phyloP scores from a whole-genome alignment of 2,329 filamentous ascomycete species.

The Arthrobotrys iridis region DNA sequence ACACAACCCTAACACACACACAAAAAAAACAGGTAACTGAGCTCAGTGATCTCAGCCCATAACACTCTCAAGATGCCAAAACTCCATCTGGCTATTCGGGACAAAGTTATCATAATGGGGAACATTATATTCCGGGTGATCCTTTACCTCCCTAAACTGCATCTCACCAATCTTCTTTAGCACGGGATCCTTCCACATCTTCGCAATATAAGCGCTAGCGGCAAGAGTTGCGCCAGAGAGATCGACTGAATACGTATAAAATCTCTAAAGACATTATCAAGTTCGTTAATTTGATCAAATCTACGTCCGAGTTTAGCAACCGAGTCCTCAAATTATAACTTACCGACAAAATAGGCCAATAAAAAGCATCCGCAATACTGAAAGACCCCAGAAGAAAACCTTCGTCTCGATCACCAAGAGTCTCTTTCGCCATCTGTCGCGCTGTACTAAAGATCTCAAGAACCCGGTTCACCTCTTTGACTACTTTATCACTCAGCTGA shows the following conservation, averaged over 20 bases:
- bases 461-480: slow-evolving; percentile 33
- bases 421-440: slow-evolving; percentile 19
- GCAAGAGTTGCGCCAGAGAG: slow-evolving; percentile 13
- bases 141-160: slow-evolving; percentile 23
- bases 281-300: neutral
- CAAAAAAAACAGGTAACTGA: too few relatives aligned
- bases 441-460: slow-evolving; percentile 31
- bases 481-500: slow-evolving; percentile 1
- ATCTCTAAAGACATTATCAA: slow-evolving; percentile 23
- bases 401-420: slow-evolving; percentile 17
- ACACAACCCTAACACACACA: too few relatives aligned
- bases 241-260: slow-evolving; percentile 46
- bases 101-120: slow-evolving; percentile 48
- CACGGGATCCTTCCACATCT: slow-evolving; percentile 44
- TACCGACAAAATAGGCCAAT: slow-evolving; percentile 49
- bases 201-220: slow-evolving; percentile 31
- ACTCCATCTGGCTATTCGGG: slow-evolving; percentile 35
- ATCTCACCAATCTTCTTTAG: slow-evolving; percentile 42
- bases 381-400: slow-evolving; percentile 39
- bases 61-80: slow-evolving; percentile 31
- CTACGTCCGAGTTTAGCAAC: too few relatives aligned
- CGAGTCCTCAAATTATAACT: neutral
- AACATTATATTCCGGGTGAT: slow-evolving; percentile 44
- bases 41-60: neutral
- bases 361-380: slow-evolving; percentile 48